Conservation (phyloP, 2,329 filamentous ascomycete genomes). For the Epichloe festucae region DNA sequence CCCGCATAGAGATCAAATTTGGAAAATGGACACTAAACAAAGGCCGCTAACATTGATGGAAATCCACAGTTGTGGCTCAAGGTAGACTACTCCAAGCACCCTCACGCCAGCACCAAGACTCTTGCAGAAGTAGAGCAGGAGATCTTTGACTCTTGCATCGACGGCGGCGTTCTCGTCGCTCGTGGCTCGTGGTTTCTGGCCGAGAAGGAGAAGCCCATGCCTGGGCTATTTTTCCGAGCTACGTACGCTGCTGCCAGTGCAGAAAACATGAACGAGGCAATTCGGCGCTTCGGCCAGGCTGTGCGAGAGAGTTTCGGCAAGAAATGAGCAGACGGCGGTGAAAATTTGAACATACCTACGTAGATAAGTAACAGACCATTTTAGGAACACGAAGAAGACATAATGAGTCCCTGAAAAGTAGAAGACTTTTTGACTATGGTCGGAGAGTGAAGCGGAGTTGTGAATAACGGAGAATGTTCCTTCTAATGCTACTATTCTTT, state of each 20-base stretch:
- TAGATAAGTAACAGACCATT: neutral
- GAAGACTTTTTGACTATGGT: too few species aligned
- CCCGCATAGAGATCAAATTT: neutral
- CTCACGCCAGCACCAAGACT: conserved; percentile 36
- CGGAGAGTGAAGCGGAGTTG: too few species aligned
- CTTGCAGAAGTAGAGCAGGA: conserved; percentile 66
- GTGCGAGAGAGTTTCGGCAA: conserved; percentile 45
- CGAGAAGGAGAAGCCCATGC: conserved; percentile 45
- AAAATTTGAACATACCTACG: neutral
- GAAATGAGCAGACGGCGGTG: conserved; percentile 10
- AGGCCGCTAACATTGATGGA: neutral
- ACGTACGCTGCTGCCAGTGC: conserved; percentile 75
- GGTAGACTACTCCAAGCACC: conserved; percentile 54
- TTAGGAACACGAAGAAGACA: neutral
- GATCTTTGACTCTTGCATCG: conserved; percentile 68
- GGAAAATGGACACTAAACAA: neutral
- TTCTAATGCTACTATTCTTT: neutral
- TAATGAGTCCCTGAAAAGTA: neutral
- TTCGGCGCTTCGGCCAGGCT: conserved; percentile 62
- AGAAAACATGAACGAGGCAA: conserved; percentile 58
- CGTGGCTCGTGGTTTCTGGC: conserved; percentile 87
- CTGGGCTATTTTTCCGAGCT: conserved; percentile 72
- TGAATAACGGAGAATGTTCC: neutral
- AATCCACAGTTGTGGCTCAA: conserved; percentile 53
- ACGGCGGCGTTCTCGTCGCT: conserved; percentile 66